Conservation (phyloP, 1,284 basidiomycete species). For the Agroathelia rolfsii region DNA sequence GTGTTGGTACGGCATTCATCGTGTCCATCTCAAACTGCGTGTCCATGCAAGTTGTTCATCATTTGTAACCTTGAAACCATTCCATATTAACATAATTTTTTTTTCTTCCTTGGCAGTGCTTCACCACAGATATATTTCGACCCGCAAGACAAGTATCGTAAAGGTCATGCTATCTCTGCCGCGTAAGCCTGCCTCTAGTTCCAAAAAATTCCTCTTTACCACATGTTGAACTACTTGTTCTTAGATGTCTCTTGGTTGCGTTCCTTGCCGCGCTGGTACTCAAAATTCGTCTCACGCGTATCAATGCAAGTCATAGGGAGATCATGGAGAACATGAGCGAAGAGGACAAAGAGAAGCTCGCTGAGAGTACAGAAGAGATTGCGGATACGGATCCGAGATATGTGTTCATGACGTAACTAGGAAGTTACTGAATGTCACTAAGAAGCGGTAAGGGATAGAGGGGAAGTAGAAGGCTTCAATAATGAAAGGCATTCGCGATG, state of each 20-base stretch:
- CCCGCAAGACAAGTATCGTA: slow-evolving; percentile 34
- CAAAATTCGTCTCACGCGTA: slow-evolving; percentile 27
- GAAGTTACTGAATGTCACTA: no score
- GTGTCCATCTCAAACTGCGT: slow-evolving; percentile 47
- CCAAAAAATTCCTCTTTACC: not conserved
- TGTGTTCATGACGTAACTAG: slow-evolving; percentile 24
- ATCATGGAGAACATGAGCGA: slow-evolving; percentile 16
- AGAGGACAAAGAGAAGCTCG: slow-evolving; percentile 19
- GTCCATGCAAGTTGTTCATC: slow-evolving; percentile 33
- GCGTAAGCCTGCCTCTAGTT: slow-evolving; percentile 22
- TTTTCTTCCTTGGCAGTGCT: slow-evolving; percentile 26
- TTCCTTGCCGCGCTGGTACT: slow-evolving; percentile 30
- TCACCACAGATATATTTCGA: slow-evolving; percentile 53
- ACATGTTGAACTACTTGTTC: slow-evolving; percentile 1
- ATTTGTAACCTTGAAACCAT: not conserved
- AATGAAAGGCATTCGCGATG: no score
- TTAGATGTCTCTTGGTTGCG: slow-evolving; percentile 32
- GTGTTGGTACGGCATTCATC: slow-evolving; percentile 48
- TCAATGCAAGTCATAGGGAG: slow-evolving; percentile 28
- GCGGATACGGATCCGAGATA: slow-evolving; percentile 38
- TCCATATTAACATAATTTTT: slow-evolving; percentile 2
- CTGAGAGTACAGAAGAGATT: slow-evolving; percentile 24
- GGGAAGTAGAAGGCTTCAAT: no score
- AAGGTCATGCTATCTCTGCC: slow-evolving; percentile 43
- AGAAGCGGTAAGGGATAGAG: no score